These are phyloP conservation scores for Pseudogymnoascus sp. DNA, from an alignment of 2,329 filamentous ascomycete genomes.

Conservation along the genomic window DNA sequence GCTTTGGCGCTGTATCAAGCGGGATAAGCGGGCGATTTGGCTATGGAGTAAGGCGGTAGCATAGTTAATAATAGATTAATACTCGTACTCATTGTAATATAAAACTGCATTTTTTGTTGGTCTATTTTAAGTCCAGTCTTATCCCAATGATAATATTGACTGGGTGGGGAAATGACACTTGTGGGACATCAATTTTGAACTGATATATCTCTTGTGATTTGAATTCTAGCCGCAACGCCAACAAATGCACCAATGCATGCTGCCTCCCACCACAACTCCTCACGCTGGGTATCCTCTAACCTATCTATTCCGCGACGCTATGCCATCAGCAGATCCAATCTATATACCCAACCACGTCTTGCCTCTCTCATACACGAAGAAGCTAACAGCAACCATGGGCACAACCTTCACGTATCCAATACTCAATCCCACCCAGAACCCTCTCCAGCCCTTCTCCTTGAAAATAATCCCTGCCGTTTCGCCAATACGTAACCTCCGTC, in stretches of 20 bases:
- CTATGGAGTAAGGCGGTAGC: neutral
- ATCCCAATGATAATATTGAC: neutral
- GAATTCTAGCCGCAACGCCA: neutral
- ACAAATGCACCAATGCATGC: constrained; percentile 6
- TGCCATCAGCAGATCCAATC: constrained; percentile 1
- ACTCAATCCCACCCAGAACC: constrained; percentile 86
- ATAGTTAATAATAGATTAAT: neutral
- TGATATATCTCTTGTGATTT: neutral
- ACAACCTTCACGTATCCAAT: constrained; percentile 95
- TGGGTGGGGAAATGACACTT: neutral
- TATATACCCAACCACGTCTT: constrained; percentile 60
- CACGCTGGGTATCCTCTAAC: constrained; percentile 1
- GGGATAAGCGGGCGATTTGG: constrained; percentile 42
- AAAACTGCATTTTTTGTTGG: too few species aligned
- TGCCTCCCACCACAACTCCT: neutral
- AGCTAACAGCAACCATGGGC: constrained; percentile 70
- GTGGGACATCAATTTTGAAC: neutral
- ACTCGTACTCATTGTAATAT: constrained; percentile 1
- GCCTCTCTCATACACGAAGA: constrained; percentile 57
- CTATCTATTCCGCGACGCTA: neutral
- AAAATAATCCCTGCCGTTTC: constrained; percentile 74
- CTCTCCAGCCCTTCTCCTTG: constrained; percentile 64
- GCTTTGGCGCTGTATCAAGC: constrained; percentile 68
- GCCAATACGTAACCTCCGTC: constrained; percentile 64
- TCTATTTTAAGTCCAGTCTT: too few species aligned